Base-by-base conservation (phyloP, 495 filamentous ascomycete genomes). In the Letharia lupina region DNA sequence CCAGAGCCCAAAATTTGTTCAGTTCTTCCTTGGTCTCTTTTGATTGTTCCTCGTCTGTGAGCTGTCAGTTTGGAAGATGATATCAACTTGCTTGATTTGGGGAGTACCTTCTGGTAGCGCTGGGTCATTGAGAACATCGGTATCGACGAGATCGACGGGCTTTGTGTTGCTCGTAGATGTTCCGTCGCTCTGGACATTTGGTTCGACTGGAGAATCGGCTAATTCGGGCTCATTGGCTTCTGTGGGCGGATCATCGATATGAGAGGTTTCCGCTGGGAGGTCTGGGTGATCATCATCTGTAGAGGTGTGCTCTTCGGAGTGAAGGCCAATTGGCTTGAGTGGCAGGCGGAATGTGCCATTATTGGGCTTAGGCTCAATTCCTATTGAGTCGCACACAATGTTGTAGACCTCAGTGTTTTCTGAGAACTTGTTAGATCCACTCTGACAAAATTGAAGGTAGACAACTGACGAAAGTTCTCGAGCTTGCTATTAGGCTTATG, bases 361-460 rank as follows among this genome's bases (percentile, higher is more conserved):
- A 61, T 81, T 81, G n/a, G 76, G 68, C 50, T 68, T 68, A 18
- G 80, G 78, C 47, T 69, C 70, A 50, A 83, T 70, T 33, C 77
- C 75, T 42, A 83, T 63, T 31, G 77, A 77, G 61, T 82, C 80
- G 62, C 81, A 98, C 42, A 99, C 74, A 61, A 98, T 89, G 69
- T 96, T 95, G 73, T 98, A 98, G 2, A 99, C 90, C 69, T 99
- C 92, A 64, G 81, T 90, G 67, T 99, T 99, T 84, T 94, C 88
- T 91, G 16, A 71, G 8, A 47, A 23, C 20, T 3, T 33, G 41
- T 62, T 35, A 60, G 56, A 35, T 60, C 4, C 42, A 28, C 44
- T 56, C 44, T 11, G 23, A 52, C 15, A 33, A 35, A 1, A 10
- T n/a, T 15, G 9, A 18, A 9, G 23, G 12, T 18, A 78, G n/a